Base-by-base conservation (phyloP, 768 basidiomycete genomes). In the Leccinum variicolor region DNA sequence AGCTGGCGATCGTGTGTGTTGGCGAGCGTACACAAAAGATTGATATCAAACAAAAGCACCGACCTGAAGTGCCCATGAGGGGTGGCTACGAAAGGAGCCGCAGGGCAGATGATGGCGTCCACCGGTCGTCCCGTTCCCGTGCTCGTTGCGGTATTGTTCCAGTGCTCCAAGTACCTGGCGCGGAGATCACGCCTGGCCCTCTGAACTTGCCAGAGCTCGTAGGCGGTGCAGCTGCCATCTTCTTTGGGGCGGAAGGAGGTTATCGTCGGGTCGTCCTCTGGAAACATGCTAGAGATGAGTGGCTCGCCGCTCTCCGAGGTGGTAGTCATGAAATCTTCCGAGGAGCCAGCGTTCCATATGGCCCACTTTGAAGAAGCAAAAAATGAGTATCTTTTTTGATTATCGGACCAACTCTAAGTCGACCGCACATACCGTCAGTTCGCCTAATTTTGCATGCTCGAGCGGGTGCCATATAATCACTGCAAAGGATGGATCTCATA, bases 121-220 rank as follows among this genome's bases (percentile, higher is more conserved):
- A 92, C 80, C 5, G 89, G 86, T 2, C 91, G 73, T 3, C 86
- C 87, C 0, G 88, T 92, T 0, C 81, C 82, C 0, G 89, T 91
- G 13, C 62, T 49, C 0, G 53, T 59, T 7, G 62, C 73, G 0
- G 84, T 86, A 4, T 71, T 74, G 52, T 84, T 78, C 89, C 89
- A 91, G 50, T 81, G 71, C 50, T 84, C 79, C 48, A 88, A 69
- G 65, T 89, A 84, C 50, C 78, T 76, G 62, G 83, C 75, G 23
- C 86, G 79, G 31, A 87, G 60, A 11, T 77, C 75, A 5, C 69
- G 71, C 63, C 17, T 62, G 19, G 67, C 64, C 62, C 79, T 83
- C 25, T 89, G 86, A 7, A 83, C 41, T 63, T 88, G 82, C 89
- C 89, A 92, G 19, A 87, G 76, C 50, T 84, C 75, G 63, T 82